These are phyloP conservation scores for Cylindrotheca closterium DNA, from an alignment of 108 stramenopile genomes.

Conservation along the genomic window DNA sequence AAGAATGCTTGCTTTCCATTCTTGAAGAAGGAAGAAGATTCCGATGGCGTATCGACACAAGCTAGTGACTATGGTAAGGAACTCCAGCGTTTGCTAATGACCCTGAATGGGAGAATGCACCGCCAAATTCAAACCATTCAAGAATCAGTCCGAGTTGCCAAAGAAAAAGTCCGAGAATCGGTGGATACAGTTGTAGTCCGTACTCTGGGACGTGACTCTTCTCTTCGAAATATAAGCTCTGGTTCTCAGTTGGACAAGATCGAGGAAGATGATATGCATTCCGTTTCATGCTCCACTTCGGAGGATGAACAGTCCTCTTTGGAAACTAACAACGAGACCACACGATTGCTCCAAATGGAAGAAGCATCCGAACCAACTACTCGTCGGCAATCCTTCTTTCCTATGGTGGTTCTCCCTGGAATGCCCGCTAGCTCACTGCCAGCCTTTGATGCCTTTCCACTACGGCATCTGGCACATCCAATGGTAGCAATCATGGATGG, in stretches of 20 bases:
- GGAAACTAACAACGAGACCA: neutral
- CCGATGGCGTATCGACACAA: conserved; percentile 15
- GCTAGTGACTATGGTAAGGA: conserved; percentile 17
- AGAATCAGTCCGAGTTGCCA: conserved; percentile 15
- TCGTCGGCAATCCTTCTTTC: conserved; percentile 4
- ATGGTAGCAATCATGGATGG: conserved; percentile 48
- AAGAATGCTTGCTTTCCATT: conserved; percentile 58
- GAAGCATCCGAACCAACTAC: neutral
- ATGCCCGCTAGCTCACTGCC: conserved; percentile 40
- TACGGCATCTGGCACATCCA: conserved; percentile 46
- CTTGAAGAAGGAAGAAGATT: conserved; percentile 21
- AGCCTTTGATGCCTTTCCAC: conserved; percentile 35
- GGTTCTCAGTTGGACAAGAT: neutral
- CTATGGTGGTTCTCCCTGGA: conserved; percentile 59
- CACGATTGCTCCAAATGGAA: neutral
- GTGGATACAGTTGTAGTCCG: neutral
- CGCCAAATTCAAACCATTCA: conserved; percentile 9
- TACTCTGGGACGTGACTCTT: neutral
- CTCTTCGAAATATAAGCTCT: neutral
- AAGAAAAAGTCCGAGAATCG: conserved; percentile 3
- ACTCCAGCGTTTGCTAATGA: conserved; percentile 17
- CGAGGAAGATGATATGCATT: neutral
- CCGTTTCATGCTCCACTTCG: neutral
- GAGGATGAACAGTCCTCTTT: neutral
- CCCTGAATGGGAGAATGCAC: conserved; percentile 18